phyloP scores from a whole-genome alignment of 2,329 filamentous ascomycete species.

The Aspergillus transmontanensis region DNA sequence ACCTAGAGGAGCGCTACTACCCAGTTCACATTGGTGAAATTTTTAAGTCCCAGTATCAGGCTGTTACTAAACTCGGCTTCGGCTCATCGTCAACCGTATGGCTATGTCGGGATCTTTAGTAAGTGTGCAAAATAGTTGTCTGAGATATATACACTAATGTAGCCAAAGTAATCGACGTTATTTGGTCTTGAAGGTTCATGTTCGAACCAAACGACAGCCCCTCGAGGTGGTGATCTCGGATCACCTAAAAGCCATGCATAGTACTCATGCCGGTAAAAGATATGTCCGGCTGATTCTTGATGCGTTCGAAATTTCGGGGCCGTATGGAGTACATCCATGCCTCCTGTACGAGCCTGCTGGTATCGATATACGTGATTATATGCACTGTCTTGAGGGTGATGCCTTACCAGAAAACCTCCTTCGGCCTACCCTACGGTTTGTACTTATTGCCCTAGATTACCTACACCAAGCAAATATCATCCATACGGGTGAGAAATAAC shows the following conservation, averaged over 20 bases:
- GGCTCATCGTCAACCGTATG: conserved; percentile 28
- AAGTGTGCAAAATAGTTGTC: conserved; percentile 5
- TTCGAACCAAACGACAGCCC: conserved; percentile 10
- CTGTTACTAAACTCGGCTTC: conserved; percentile 29
- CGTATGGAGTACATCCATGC: conserved; percentile 26
- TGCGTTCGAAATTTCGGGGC: conserved; percentile 31
- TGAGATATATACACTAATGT: conserved; percentile 1
- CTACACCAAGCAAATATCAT: conserved; percentile 76
- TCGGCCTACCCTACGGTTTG: conserved; percentile 67
- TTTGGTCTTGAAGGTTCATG: conserved; percentile 22
- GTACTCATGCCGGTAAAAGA: conserved; percentile 21
- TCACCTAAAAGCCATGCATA: conserved; percentile 23
- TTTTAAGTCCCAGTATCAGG: conserved; percentile 23
- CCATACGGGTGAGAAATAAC: conserved; percentile 25
- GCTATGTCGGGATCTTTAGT: conserved; percentile 25
- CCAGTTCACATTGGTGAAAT: conserved; percentile 18
- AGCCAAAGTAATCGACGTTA: conserved; percentile 16
- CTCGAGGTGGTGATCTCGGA: conserved; percentile 30
- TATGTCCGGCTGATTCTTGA: conserved; percentile 30
- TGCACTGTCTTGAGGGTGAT: conserved; percentile 23
- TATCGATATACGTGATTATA: conserved; percentile 23
- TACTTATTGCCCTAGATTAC: conserved; percentile 84
- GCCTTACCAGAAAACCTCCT: conserved; percentile 25
- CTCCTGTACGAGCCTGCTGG: conserved; percentile 28
- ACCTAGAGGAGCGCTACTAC: conserved; percentile 20